Base-by-base conservation (phyloP, 257 asterid species). In the Mitragyna speciosa region DNA sequence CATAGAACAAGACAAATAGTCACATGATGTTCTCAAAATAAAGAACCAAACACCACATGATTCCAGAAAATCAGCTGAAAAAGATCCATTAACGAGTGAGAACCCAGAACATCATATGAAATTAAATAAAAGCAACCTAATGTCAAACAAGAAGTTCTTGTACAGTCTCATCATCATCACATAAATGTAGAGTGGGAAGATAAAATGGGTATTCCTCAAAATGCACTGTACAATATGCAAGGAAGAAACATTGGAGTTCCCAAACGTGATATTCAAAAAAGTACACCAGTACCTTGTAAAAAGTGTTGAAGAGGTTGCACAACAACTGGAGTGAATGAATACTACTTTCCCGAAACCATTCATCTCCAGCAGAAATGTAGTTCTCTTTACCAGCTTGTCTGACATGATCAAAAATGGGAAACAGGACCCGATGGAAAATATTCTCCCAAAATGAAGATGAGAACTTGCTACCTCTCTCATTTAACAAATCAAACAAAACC, bases 381-480 rank as follows among this genome's bases (percentile, higher is more conserved):
- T 84, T 94, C 79, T 91, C 98, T 83, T 87, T 89, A 63, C 97
- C 98, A 79, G 96, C 92, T 82, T 90, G 94, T 85, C 99, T 88
- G 84, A 92, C 97, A 81, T 91, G 93, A 89, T 96, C 98, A 85
- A 94, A 96, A 77, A 96, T 96, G 76, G 99, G 99, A 79, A 96
- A 96, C 84, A 96, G 86, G 78, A 96, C 99, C 11, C 91, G 92
- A 51, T 91, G 92, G 85, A 96, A 96, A 80, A 96, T 90, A 79
- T 91, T 96, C 86, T 92, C 99, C 99, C 99, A 96, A 80, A 96
- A 96, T 15, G 94, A 86, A 76, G 97, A 79, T 39, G 99, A 92
- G 88, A 96, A 96, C 85, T 96, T 92, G 92, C 95, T 88, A 76
- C 99, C 99, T 89, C 99, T 90, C 87, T 92, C 99, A 78, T 96